Percentiles rank a stretch among this genome's conserved stretches.
phyloP scores from a whole-genome alignment of 768 basidiomycete genomes.

The Boletus rufocinnamomeus region DNA sequence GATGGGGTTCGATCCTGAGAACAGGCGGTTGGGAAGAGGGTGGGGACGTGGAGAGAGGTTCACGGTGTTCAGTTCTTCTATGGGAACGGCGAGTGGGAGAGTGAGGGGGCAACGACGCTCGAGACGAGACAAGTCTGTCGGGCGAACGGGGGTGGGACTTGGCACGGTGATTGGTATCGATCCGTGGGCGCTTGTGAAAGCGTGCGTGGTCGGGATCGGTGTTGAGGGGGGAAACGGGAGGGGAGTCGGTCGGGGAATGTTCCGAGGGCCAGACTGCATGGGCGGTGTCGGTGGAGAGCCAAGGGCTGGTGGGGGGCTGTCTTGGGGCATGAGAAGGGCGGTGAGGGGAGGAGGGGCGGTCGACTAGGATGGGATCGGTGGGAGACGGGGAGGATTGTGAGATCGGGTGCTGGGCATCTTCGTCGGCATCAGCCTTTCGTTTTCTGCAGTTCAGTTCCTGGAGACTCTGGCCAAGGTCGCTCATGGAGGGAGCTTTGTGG shows the following conservation, averaged over 20 bases:
- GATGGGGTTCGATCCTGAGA: slow-evolving; percentile 29
- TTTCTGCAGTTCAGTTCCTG: slow-evolving; percentile 58
- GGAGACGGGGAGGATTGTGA: slow-evolving; percentile 27
- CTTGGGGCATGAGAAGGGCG: slow-evolving; percentile 40
- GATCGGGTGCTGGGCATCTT: slow-evolving; percentile 38
- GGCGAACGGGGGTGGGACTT: slow-evolving; percentile 18
- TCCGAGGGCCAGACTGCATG: slow-evolving; percentile 43
- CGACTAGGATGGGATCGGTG: slow-evolving; percentile 39
- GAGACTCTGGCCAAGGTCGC: slow-evolving; percentile 58
- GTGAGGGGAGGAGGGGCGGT: slow-evolving; percentile 33
- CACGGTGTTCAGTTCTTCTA: slow-evolving; percentile 30
- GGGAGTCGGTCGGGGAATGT: slow-evolving; percentile 35
- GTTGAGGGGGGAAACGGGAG: slow-evolving; percentile 45
- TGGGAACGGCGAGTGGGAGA: slow-evolving; percentile 35
- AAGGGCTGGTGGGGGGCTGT: slow-evolving; percentile 39
- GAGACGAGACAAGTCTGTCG: slow-evolving; percentile 17
- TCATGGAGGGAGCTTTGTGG: slow-evolving; percentile 46
- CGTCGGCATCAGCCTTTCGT: slow-evolving; percentile 64
- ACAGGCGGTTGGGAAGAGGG: slow-evolving; percentile 22
- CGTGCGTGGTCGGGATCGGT: slow-evolving; percentile 27
- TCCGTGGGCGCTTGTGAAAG: slow-evolving; percentile 34
- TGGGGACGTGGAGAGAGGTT: slow-evolving; percentile 32
- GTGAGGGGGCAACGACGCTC: slow-evolving; percentile 23
- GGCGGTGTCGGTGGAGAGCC: slow-evolving; percentile 34
- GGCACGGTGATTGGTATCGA: slow-evolving; percentile 25